Evolutionary conservation across 768 basidiomycete genomes (phyloP), one percentile per base, ranked within the genome.

Genomic region (Lentinula lateritia): DNA sequence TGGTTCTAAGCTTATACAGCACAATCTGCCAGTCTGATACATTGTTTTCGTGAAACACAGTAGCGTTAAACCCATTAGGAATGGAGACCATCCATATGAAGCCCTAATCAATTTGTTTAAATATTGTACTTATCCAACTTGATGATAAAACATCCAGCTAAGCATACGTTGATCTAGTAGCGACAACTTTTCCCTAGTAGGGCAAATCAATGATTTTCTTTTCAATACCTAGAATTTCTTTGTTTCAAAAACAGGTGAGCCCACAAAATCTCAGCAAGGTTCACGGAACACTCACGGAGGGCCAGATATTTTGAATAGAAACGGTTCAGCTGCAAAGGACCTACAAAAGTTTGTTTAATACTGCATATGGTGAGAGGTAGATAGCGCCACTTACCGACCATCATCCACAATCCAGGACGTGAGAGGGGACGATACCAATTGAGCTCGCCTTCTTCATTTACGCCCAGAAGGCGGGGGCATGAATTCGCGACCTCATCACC

Each of bases 371-470:
- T 10, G 16, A 55, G 6, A 45, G 5, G 38, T 34, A 34, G 12
- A 20, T 28, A 12, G 18, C 16, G 8, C 2, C 28, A 50, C 43
- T 56, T 23, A 58, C 61, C 61, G 9, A 57, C 48, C 32, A 54
- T 54, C 23, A 55, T 46, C 53, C 43, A 62, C 6, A 62, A 20
- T 16, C 53, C 43, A 13, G 32, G 41, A 4, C 79, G 79, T 13
- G 76, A 61, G 57, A 78, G 75, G 8, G 75, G 70, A 68, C 69
- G 76, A 3, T 64, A 64, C 1, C 74, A 73, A 38, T 72, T 67
- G 48, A 79, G 62, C 65, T 83, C 80, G 7, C 80, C 79, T 73
- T 87, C 80, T 46, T 70, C 65, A 68, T 83, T 75, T 60, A 84
- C 63, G 61, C 83, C 76, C 84, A 83, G 77, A 23, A 83, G 64